Base-by-base conservation (phyloP, 176 grass and related monocot genomes). In the Luzula sylvatica region DNA sequence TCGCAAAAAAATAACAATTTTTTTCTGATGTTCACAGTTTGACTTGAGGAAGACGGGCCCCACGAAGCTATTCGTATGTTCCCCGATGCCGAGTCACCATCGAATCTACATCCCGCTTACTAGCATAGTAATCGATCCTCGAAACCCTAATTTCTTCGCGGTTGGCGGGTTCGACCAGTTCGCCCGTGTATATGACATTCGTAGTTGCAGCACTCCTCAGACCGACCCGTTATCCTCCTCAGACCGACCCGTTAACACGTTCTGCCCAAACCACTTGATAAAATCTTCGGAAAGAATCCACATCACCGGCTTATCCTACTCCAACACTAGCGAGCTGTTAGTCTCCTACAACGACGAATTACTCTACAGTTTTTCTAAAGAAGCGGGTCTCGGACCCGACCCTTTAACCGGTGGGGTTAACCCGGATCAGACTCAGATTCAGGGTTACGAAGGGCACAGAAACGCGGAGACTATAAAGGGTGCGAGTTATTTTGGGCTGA, bases 391-490 rank as follows among this genome's bases (percentile, higher is more conserved):
- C 23, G 80, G 76, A 29, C 53, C 73, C 40, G 65, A 88, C 51
- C 79, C 72, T 15, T 60, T 61, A 32, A 24, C 35, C 61, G 79
- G 75, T 17, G 14, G 41, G 39, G 50, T 76, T 6, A 61, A 78
- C 12, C 74, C 38, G 42, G 58, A 77, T 4, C 56, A 73, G 12
- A 50, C 70, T 52, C 42, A 42, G 0, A 20, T 65, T 21, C 83
- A 88, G 60, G 62, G 29, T 49, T 95, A 83, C 65, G 69, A 53
- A 17, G 89, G 89, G 43, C 83, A 95, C 50, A 77, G 83, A 54
- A 95, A 95, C 74, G 82, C 52, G 52, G 66, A 66, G 62, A 95
- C 79, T 11, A 56, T 84, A 35, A 95, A 95, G 65, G 88, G 83
- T 48, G 50, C 77, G 66, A 88, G 66, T 78, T 88, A 87, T 60